A percentile compares a stretch with the other conserved stretches of the same genome.
These are phyloP conservation scores for Aspergillus campestris DNA, from an alignment of 495 filamentous ascomycete species.

Conservation along the genomic window DNA sequence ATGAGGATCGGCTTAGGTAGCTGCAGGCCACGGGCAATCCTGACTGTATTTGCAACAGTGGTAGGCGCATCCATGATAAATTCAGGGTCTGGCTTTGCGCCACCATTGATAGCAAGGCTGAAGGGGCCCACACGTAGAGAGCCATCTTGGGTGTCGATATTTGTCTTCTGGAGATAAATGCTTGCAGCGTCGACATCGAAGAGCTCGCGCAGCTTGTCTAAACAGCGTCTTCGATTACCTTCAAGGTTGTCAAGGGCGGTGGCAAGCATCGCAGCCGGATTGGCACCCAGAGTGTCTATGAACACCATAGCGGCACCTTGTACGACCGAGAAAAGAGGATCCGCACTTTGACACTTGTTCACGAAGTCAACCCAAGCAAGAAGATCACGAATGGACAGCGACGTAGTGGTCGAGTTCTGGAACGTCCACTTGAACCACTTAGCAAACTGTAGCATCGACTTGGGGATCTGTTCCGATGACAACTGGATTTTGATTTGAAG, in stretches of 20 bases:
- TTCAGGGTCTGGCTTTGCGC: conserved; percentile 43
- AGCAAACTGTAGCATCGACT: conserved; percentile 72
- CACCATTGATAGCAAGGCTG: conserved; percentile 44
- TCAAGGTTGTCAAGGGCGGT: conserved; percentile 48
- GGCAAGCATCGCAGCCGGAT: conserved; percentile 76
- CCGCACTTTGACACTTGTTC: conserved; percentile 48
- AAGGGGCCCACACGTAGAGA: conserved; percentile 65
- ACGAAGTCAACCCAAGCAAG: conserved; percentile 92
- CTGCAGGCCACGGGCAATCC: conserved; percentile 84
- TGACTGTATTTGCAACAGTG: conserved; percentile 79
- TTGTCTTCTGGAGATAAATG: conserved; percentile 52
- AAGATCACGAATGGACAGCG: conserved; percentile 82
- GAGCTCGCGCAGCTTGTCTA: conserved; percentile 62
- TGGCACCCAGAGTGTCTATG: conserved; percentile 89
- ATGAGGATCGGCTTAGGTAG: conserved; percentile 83
- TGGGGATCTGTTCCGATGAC: conserved; percentile 32
- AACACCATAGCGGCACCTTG: conserved; percentile 95
- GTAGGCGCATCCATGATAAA: conserved; percentile 85
- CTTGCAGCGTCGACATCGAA: conserved; percentile 51
- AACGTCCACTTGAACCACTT: conserved; percentile 84
- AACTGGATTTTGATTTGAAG: conserved; percentile 64
- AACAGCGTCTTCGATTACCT: conserved; percentile 58
- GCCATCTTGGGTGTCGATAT: conserved; percentile 37
- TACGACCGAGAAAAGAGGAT: conserved; percentile 52
- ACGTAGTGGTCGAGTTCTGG: conserved; percentile 58